Percentiles rank a stretch among this genome's conserved stretches.
phyloP scores from a whole-genome alignment of 2,329 filamentous ascomycete species.

The Thelonectria blattea region DNA sequence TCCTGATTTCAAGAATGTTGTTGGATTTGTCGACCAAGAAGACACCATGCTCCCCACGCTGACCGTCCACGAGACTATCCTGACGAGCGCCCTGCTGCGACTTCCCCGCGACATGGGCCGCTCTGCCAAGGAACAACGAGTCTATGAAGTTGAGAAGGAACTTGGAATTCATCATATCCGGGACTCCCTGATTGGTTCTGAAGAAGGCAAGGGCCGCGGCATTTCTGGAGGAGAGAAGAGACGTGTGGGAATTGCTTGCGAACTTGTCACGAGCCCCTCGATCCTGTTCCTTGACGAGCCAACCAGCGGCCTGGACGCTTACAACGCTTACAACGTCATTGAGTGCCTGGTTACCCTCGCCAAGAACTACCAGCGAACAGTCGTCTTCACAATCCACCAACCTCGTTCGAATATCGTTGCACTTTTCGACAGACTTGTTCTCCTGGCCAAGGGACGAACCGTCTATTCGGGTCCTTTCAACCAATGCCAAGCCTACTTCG shows the following conservation, averaged over 20 bases:
- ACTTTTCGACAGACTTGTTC: constrained; percentile 90
- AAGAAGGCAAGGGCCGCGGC: constrained; percentile 90
- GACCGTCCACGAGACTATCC: constrained; percentile 96
- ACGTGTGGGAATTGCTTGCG: constrained; percentile 94
- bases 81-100: constrained; percentile 89
- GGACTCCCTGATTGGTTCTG: constrained; percentile 93
- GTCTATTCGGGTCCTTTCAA: constrained; percentile 94
- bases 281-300: constrained; percentile 98
- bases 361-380: constrained; percentile 95
- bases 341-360: constrained; percentile 94
- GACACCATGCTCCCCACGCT: constrained; percentile 95
- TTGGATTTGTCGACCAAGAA: constrained; percentile 98
- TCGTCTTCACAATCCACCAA: constrained; percentile 98
- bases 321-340: constrained; percentile 97
- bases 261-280: constrained; percentile 94
- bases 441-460: constrained; percentile 85
- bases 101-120: constrained; percentile 92
- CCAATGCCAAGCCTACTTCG: constrained; percentile 90
- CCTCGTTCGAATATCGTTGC: constrained; percentile 98
- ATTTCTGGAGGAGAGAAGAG: constrained; percentile 98
- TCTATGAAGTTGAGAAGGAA: constrained; percentile 92
- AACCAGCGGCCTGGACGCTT: constrained; percentile 93
- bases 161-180: constrained; percentile 94
- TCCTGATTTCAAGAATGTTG: constrained; percentile 84
- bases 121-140: constrained; percentile 86